Base-by-base conservation (phyloP, 2,329 filamentous ascomycete species). In the Neonectria faginata region DNA sequence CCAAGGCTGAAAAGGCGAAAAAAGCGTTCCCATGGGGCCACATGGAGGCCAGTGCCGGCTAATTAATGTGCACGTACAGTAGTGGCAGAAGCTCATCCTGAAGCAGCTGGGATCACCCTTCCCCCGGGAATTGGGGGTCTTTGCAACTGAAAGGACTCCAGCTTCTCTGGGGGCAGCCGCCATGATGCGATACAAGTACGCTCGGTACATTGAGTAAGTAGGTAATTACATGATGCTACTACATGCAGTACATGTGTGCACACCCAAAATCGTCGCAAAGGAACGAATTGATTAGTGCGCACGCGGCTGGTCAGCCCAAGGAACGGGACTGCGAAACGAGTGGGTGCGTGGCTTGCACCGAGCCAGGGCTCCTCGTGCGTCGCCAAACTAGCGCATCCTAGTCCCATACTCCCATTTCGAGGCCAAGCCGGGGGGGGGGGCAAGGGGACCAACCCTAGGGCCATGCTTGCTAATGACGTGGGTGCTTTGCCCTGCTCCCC, bases 341-440 rank as follows among this genome's bases (percentile, higher is more conserved):
- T 68, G 65, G 67, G 62, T 57, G 62, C 64, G 72, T 69, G 67
- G 73, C 68, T 69, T 72, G 62, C 53, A 67, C 66, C 56, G 64
- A 69, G 68, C 74, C 72, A 69, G 74, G 74, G 72, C 66, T 69
- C 74, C 74, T 76, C 74, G 74, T 76, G 74, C 74, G 64, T 65
- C 65, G 65, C 66, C 54, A 45, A 45, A 71, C 70, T 73, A 73
- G 71, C 59, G 70, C 54, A 44, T 64, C 57, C 58, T 66, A 27
- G 66, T 54, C 39, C 39, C 39, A 42, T 42, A n/a, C 39, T 66
- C 69, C 68, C 70, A 60, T 69, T 57, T 65, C 48, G 63, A 60
- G 63, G 60, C 54, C 65, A 64, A 64, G 69, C 62, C 44, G 57
- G 56, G 51, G 53, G 50, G 25, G 5, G 53, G 50, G 25, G 5